These are phyloP conservation scores for Thoreauomyces humboldtii DNA, from an alignment of 192 early-diverging fungal genomes.

Conservation along the genomic window DNA sequence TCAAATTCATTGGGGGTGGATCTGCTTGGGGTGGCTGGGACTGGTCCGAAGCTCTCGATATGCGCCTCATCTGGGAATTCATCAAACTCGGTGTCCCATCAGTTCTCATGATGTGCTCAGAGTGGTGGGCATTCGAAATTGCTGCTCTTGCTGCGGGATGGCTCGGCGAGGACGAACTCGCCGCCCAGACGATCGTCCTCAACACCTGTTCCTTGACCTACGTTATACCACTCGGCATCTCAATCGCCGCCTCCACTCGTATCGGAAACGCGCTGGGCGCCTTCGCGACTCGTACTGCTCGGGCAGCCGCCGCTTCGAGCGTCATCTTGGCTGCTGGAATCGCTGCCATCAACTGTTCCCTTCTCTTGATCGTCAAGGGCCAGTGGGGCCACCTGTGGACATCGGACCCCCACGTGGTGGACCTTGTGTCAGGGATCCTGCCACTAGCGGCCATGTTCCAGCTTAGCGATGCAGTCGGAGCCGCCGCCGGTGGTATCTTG, in stretches of 20 bases:
- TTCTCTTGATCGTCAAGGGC: conserved; percentile 9
- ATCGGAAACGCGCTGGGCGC: conserved; percentile 54
- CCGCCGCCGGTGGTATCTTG: conserved; percentile 56
- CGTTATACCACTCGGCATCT: conserved; percentile 61
- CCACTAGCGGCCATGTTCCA: conserved; percentile 70
- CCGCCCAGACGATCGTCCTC: conserved; percentile 76
- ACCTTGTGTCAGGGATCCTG: conserved; percentile 68
- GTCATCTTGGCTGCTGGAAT: conserved; percentile 8
- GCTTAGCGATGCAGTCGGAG: conserved; percentile 47
- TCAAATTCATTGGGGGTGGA: conserved; percentile 52
- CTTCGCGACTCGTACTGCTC: not conserved
- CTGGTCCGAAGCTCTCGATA: conserved; percentile 56
- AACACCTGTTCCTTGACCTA: conserved; percentile 70
- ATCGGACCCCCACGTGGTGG: conserved; percentile 64
- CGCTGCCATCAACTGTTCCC: conserved; percentile 3
- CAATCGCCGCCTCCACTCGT: conserved; percentile 77
- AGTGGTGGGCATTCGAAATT: conserved; percentile 53
- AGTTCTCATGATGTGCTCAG: conserved; percentile 70
- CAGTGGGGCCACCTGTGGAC: conserved; percentile 66
- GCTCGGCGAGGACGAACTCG: conserved; percentile 71
- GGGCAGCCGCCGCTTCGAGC: conserved; percentile 3
- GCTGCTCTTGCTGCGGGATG: conserved; percentile 60
- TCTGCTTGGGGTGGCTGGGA: conserved; percentile 90
- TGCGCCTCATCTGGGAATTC: conserved; percentile 26
- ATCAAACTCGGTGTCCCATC: conserved; percentile 72